Conservation (phyloP, 2,329 filamentous ascomycete species). For the Cercospora sesami region DNA sequence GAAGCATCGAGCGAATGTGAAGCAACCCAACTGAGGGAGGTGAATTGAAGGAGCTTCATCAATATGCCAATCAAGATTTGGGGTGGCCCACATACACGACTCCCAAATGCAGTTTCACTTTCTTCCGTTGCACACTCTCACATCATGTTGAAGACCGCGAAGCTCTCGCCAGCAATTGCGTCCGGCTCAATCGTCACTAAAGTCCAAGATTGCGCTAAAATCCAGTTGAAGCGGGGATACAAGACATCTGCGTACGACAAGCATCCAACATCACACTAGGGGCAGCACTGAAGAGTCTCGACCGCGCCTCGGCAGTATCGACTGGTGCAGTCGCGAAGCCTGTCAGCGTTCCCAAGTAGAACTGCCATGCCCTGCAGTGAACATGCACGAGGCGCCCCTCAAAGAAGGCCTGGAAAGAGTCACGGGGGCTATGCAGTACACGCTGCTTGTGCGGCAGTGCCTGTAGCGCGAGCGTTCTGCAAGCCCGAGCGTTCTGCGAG, state of each 20-base stretch:
- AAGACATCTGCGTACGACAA: background rate
- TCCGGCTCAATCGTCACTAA: background rate
- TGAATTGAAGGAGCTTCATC: background rate
- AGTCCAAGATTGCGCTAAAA: background rate
- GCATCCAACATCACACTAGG: background rate
- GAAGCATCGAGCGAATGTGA: slow-evolving; percentile 33
- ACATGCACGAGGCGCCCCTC: background rate
- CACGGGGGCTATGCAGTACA: background rate
- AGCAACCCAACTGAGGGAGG: slow-evolving; percentile 24
- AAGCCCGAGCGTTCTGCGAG: background rate
- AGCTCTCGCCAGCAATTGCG: background rate
- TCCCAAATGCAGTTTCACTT: background rate
- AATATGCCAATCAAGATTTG: background rate
- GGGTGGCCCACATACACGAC: background rate
- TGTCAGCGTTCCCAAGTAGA: background rate
- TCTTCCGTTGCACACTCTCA: background rate
- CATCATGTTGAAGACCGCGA: background rate
- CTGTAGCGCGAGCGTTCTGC: background rate
- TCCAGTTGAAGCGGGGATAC: background rate
- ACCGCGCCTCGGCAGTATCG: background rate
- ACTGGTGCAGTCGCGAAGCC: background rate
- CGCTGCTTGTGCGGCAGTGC: background rate
- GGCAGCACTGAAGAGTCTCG: background rate
- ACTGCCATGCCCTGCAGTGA: background rate
- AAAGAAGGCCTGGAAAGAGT: background rate